Evolutionary conservation across 2,329 filamentous ascomycete genomes (phyloP).

Genomic region (Gnomoniopsis sp.): DNA sequence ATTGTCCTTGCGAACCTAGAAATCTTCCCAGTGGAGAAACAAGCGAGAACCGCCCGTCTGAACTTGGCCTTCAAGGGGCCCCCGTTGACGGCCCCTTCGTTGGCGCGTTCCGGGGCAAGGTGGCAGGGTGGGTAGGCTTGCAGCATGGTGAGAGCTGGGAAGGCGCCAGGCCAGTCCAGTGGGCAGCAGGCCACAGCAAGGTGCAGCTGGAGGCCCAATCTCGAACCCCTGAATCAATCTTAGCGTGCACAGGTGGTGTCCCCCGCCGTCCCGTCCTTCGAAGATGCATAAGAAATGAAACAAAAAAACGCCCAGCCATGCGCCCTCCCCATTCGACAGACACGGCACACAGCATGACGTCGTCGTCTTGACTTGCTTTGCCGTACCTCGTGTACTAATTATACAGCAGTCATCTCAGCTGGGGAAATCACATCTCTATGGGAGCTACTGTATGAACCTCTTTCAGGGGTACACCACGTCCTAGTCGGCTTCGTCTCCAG

Average conservation of each 20-base stretch:
- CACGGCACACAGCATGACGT: neutral
- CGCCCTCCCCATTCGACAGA: neutral
- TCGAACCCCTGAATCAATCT: neutral
- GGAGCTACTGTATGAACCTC: no score
- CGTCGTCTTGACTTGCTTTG: neutral
- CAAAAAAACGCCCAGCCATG: neutral
- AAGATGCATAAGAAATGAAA: neutral
- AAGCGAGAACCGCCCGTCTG: neutral
- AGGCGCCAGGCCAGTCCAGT: no score
- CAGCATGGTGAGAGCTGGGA: no score
- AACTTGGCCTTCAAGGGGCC: neutral
- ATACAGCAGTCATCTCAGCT: no score
- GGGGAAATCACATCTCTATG: no score
- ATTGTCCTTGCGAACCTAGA: neutral
- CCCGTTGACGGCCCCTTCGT: neutral
- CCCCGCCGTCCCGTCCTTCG: no score
- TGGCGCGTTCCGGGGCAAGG: no score
- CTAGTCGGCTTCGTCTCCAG: no score
- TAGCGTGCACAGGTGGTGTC: neutral
- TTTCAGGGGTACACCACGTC: no score
- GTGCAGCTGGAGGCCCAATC: neutral
- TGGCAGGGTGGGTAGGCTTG: no score
- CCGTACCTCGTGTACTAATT: no score
- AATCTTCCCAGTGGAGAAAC: neutral
- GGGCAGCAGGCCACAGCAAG: no score